Evolutionary conservation across 768 basidiomycete genomes (phyloP).

Genomic region (Auricularia auricula-judae): DNA sequence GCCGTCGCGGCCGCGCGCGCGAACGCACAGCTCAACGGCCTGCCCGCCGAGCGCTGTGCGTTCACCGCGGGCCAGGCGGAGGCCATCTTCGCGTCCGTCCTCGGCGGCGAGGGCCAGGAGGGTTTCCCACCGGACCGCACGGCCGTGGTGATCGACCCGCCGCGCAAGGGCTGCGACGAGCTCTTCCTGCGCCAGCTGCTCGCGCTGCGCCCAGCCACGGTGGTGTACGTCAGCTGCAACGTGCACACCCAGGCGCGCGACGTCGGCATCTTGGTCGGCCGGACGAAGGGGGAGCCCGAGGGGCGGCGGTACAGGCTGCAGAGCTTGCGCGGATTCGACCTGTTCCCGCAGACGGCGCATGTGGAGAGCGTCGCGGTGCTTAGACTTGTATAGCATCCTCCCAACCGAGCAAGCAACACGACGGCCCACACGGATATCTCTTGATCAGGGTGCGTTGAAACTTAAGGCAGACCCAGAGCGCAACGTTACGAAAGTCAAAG

Average conservation of each 20-base stretch:
- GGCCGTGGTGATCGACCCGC: conserved; percentile 78
- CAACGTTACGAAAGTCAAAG: too few relatives aligned
- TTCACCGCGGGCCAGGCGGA: conserved; percentile 80
- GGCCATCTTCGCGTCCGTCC: conserved; percentile 65
- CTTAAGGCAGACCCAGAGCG: background rate
- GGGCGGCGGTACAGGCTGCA: conserved; percentile 60
- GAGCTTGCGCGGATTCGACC: conserved; percentile 78
- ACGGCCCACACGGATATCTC: too few relatives aligned
- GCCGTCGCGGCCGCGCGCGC: conserved; percentile 57
- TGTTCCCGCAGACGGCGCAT: conserved; percentile 95
- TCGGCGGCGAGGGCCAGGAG: conserved; percentile 1
- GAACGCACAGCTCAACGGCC: conserved; percentile 55
- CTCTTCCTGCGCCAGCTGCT: conserved; percentile 68
- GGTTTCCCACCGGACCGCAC: conserved; percentile 56
- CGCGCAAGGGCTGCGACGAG: conserved; percentile 87
- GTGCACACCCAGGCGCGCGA: conserved; percentile 91
- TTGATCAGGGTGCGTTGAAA: background rate
- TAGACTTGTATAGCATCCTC: background rate
- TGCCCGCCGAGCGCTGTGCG: conserved; percentile 42
- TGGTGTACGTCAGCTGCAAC: conserved; percentile 92
- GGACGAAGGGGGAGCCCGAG: conserved; percentile 29
- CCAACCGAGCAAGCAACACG: too few relatives aligned
- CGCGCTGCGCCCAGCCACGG: conserved; percentile 47
- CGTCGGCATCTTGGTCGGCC: conserved; percentile 54
- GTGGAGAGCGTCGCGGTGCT: conserved; percentile 75